phyloP scores from a whole-genome alignment of 345 rosid species.

The Reutealis trisperma region DNA sequence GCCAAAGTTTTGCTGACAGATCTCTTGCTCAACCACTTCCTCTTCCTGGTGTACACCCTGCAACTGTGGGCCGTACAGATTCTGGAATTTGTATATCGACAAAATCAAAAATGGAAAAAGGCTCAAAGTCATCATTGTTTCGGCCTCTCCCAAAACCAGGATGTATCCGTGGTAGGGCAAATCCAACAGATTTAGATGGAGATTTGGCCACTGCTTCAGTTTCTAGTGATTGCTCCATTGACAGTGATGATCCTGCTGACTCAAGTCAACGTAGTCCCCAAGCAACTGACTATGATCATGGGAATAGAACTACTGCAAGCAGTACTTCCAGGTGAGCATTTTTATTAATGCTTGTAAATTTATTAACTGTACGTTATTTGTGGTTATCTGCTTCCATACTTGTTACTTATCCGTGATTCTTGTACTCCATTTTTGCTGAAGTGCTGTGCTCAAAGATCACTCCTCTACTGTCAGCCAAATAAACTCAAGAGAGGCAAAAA shows the following conservation, averaged over 20 bases:
- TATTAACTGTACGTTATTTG: neutral
- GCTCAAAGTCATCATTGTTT: constrained; percentile 15
- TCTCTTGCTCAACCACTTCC: constrained; percentile 37
- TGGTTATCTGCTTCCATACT: neutral
- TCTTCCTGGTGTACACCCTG: constrained; percentile 22
- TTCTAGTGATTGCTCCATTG: constrained; percentile 27
- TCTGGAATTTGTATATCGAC: constrained; percentile 19
- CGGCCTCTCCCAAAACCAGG: constrained; percentile 30
- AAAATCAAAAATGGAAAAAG: constrained; percentile 18
- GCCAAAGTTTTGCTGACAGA: constrained; percentile 38
- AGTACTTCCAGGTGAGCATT: constrained; percentile 33
- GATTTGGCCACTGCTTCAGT: constrained; percentile 30
- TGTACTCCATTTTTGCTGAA: constrained; percentile 24
- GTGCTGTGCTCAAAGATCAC: constrained; percentile 57
- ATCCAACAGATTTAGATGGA: constrained; percentile 21
- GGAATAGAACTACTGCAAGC: constrained; percentile 19
- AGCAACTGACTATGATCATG: constrained; percentile 26
- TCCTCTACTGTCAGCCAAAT: constrained; percentile 39
- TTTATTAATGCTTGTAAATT: neutral
- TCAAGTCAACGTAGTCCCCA: constrained; percentile 18
- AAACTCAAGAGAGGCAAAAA: constrained; percentile 58
- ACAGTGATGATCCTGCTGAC: constrained; percentile 27
- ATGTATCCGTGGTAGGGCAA: constrained; percentile 12
- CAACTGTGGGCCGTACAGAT: constrained; percentile 13
- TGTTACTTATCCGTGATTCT: constrained; percentile 18